These are phyloP conservation scores for Podospora pseudoanserina DNA, from an alignment of 495 filamentous ascomycete genomes.

Conservation along the genomic window DNA sequence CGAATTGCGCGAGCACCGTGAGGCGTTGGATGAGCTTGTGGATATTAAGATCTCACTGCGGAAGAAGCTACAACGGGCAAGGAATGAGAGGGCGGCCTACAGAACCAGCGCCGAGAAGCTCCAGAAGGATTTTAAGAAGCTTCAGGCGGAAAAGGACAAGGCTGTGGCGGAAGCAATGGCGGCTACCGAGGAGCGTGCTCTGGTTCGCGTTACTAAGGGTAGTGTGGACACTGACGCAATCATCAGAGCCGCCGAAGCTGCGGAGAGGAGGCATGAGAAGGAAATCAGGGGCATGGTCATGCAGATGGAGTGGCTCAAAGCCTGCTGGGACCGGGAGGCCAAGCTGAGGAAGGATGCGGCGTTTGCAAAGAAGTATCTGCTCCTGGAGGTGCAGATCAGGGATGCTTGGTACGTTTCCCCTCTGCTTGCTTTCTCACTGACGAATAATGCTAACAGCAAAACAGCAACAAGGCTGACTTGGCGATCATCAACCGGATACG, in stretches of 20 bases:
- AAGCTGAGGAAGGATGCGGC: constrained; percentile 71
- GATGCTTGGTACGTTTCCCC: constrained; percentile 72
- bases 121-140: constrained; percentile 38
- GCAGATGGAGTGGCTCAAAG: constrained; percentile 86
- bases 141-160: constrained; percentile 39
- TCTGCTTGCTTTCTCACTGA: constrained; percentile 15
- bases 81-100: constrained; percentile 44
- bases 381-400: constrained; percentile 77
- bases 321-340: constrained; percentile 72
- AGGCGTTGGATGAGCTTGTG: constrained; percentile 35
- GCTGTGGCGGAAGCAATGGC: constrained; percentile 23
- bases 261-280: constrained; percentile 63
- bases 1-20: constrained; percentile 38
- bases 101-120: constrained; percentile 43
- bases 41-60: constrained; percentile 32
- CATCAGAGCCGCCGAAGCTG: constrained; percentile 48
- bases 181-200: constrained; percentile 21
- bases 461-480: constrained; percentile 88
- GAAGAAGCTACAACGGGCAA: constrained; percentile 46
- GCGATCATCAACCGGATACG: constrained; percentile 73
- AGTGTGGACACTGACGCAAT: constrained; percentile 39
- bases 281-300: constrained; percentile 81
- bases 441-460: constrained; percentile 5
- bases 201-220: constrained; percentile 10
- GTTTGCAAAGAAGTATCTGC: constrained; percentile 72